These are phyloP conservation scores for Grosmannia penicillata DNA, from an alignment of 2,329 filamentous ascomycete genomes.

Conservation along the genomic window DNA sequence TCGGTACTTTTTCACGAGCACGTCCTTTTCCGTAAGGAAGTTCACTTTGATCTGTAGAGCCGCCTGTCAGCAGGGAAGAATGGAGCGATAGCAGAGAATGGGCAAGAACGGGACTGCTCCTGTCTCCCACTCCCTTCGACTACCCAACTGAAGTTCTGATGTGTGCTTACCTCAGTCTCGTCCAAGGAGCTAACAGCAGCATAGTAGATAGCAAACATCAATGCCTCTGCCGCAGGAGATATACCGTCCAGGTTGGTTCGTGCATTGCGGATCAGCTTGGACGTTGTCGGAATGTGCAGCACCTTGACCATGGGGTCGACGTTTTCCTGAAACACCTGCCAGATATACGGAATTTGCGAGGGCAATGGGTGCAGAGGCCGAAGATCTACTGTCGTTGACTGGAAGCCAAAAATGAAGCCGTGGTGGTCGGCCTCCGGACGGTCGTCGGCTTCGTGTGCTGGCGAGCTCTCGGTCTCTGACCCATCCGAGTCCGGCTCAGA, in stretches of 20 bases:
- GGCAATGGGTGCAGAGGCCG: constrained; percentile 33
- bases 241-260: constrained; percentile 44
- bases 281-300: constrained; percentile 30
- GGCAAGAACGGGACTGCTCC: neutral
- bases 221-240: constrained; percentile 38
- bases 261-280: constrained; percentile 25
- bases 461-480: constrained; percentile 43
- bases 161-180: constrained; percentile 37
- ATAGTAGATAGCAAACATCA: constrained; percentile 50
- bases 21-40: constrained; percentile 32
- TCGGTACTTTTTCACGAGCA: constrained; percentile 31
- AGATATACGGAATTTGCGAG: constrained; percentile 37
- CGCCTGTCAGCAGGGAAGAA: neutral
- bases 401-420: constrained; percentile 58
- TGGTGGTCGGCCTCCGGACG: constrained; percentile 40
- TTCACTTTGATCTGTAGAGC: constrained; percentile 29
- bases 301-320: constrained; percentile 29
- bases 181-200: constrained; percentile 43
- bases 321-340: constrained; percentile 35
- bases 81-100: neutral
- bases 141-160: too few species aligned
- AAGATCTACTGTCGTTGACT: constrained; percentile 50
- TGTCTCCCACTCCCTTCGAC: too few species aligned
- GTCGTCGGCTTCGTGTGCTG: constrained; percentile 24
- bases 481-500: constrained; percentile 41